Evolutionary conservation across 2,329 filamentous ascomycete species (phyloP).

Genomic region (Aspergillus melleus): DNA sequence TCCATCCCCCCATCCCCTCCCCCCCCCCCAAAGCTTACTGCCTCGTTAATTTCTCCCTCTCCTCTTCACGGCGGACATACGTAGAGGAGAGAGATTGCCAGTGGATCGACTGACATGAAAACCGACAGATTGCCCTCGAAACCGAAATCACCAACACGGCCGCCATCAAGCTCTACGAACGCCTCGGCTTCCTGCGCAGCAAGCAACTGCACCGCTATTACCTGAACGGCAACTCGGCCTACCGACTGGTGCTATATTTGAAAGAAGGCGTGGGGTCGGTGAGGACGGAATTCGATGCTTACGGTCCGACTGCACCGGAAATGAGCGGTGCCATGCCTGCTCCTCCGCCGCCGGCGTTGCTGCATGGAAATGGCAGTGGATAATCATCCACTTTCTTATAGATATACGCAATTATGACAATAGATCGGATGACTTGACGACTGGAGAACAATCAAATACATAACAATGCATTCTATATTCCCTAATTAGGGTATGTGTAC

Average conservation of each 20-base stretch:
- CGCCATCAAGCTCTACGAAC: constrained; percentile 89
- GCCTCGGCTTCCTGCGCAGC: constrained; percentile 84
- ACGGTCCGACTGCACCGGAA: constrained; percentile 17
- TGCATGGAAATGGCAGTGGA: constrained; percentile 25
- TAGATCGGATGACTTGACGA: constrained; percentile 1
- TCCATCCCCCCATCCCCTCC: not conserved
- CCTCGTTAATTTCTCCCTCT: no score
- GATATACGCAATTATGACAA: not conserved
- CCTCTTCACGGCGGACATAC: not conserved
- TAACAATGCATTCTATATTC: no score
- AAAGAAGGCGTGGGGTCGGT: constrained; percentile 58
- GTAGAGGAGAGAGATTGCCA: no score
- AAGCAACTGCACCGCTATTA: constrained; percentile 96
- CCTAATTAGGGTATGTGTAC: not conserved
- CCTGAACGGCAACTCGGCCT: constrained; percentile 92
- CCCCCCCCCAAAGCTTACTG: not conserved
- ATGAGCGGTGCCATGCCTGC: constrained; percentile 13
- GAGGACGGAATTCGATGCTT: constrained; percentile 37
- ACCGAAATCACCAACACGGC: constrained; percentile 91
- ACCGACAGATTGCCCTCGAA: constrained; percentile 75
- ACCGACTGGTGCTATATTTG: constrained; percentile 79
- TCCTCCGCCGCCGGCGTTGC: constrained; percentile 18
- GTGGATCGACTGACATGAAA: not conserved
- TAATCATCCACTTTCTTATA: not conserved
- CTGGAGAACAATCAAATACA: not conserved